phyloP scores from a whole-genome alignment of 2,329 filamentous ascomycete species.

The Myriosclerotinia curreyana region DNA sequence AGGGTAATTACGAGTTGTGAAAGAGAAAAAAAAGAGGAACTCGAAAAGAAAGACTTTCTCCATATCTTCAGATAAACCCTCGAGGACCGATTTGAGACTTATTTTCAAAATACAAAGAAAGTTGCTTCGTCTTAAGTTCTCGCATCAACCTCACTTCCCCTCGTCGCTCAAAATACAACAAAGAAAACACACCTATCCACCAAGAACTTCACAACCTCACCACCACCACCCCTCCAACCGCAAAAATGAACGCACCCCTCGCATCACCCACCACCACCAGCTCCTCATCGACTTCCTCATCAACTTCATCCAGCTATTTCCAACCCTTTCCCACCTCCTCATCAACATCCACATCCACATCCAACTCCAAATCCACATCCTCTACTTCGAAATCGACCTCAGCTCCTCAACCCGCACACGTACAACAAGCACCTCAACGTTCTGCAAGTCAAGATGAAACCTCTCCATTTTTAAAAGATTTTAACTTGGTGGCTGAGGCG shows the following conservation, averaged over 20 bases:
- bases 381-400: slow-evolving; percentile 21
- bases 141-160: not conserved
- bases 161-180: not conserved
- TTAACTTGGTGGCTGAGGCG: slow-evolving; percentile 84
- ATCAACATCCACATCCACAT: too few species aligned
- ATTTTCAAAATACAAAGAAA: not conserved
- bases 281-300: slow-evolving; percentile 34
- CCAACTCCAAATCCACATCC: slow-evolving; percentile 30
- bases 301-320: too few species aligned
- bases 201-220: not conserved
- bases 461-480: slow-evolving; percentile 70
- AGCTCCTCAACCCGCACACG: slow-evolving; percentile 24
- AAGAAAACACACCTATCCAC: not conserved
- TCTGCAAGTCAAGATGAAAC: slow-evolving; percentile 47
- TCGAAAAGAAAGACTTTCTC: not conserved
- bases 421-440: slow-evolving; percentile 25
- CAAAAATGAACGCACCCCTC: slow-evolving; percentile 21
- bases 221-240: not conserved
- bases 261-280: slow-evolving; percentile 34
- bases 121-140: not conserved
- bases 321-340: slow-evolving; percentile 26
- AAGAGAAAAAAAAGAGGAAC: not conserved
- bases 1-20: not conserved
- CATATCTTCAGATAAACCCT: slow-evolving; percentile 2
- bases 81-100: not conserved